A percentile compares a stretch with the other conserved stretches of the same genome.
Evolutionary conservation across 2,329 filamentous ascomycete species (phyloP).

Genomic region (Penicillium psychrosexuale): DNA sequence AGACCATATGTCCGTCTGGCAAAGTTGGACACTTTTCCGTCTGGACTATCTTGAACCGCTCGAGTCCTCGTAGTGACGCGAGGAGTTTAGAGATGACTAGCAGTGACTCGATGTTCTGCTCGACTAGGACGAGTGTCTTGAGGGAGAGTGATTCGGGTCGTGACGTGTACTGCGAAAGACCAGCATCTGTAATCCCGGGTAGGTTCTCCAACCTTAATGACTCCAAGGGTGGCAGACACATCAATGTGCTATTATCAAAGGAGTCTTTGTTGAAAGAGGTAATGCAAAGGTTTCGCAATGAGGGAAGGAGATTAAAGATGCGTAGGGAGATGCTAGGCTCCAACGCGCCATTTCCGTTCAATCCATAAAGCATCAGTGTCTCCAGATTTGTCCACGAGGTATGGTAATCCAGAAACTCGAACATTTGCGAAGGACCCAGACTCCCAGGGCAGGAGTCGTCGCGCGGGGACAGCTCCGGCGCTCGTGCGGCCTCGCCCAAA

Average conservation of each 20-base stretch:
- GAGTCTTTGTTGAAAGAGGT: conserved; percentile 53
- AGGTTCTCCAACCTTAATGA: conserved; percentile 57
- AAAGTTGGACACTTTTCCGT: conserved; percentile 47
- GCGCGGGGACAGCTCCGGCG: conserved; percentile 39
- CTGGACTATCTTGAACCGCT: conserved; percentile 54
- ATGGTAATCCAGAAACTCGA: conserved; percentile 54
- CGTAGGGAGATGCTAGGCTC: conserved; percentile 56
- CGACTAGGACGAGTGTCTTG: conserved; percentile 50
- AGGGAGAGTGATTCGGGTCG: conserved; percentile 47
- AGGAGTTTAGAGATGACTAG: conserved; percentile 53
- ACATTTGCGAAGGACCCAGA: conserved; percentile 50
- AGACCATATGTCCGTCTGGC: conserved; percentile 41
- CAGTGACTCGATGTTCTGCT: conserved; percentile 53
- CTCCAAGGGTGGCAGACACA: conserved; percentile 51
- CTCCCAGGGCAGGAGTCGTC: conserved; percentile 39
- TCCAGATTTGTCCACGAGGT: conserved; percentile 51
- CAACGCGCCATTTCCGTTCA: conserved; percentile 44
- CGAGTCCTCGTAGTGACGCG: conserved; percentile 45
- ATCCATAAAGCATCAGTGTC: conserved; percentile 53
- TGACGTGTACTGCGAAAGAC: conserved; percentile 51
- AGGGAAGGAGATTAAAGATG: conserved; percentile 52
- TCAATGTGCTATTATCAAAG: conserved; percentile 55
- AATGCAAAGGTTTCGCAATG: conserved; percentile 53
- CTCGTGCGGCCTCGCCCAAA: conserved; percentile 46
- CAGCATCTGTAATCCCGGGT: conserved; percentile 55